Conservation (phyloP, 495 filamentous ascomycete species). For the Penicillium daleae region DNA sequence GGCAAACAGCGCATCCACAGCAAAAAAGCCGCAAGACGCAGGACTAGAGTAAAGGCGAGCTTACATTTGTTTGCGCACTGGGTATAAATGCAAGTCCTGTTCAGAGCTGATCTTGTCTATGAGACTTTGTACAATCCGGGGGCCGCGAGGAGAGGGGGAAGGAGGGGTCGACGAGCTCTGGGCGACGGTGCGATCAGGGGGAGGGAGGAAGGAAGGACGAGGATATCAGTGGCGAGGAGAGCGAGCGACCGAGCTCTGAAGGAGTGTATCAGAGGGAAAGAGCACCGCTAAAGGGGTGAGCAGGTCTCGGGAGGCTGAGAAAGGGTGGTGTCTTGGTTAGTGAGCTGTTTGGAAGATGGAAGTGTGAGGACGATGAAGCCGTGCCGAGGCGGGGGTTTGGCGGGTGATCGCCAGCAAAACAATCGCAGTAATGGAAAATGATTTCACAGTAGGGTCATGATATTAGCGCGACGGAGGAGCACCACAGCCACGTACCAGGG, state of each 20-base stretch:
- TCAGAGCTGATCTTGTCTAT: neutral
- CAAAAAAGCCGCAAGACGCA: neutral
- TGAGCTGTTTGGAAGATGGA: constrained; percentile 4
- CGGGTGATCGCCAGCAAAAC: constrained; percentile 6
- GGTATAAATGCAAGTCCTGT: constrained; percentile 4
- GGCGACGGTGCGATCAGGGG: constrained; percentile 2
- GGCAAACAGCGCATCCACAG: neutral
- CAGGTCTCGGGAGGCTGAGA: constrained; percentile 15
- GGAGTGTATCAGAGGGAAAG: constrained; percentile 8
- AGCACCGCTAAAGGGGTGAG: neutral
- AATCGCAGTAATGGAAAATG: neutral
- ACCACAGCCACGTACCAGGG: neutral
- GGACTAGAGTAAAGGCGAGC: constrained; percentile 8
- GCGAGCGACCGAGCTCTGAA: constrained; percentile 1
- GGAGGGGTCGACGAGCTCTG: constrained; percentile 7
- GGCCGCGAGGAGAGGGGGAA: neutral
- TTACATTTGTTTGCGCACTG: constrained; percentile 27
- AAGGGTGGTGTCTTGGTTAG: constrained; percentile 1
- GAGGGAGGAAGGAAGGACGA: neutral
- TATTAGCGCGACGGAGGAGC: neutral
- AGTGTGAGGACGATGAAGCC: constrained; percentile 1
- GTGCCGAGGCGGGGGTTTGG: constrained; percentile 19
- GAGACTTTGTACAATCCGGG: neutral
- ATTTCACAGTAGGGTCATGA: neutral
- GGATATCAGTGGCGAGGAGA: neutral